Evolutionary conservation across 352 stramenopile genomes (phyloP), one percentile per base, ranked within the genome.

Genomic region (Globisporangium spiculum): DNA sequence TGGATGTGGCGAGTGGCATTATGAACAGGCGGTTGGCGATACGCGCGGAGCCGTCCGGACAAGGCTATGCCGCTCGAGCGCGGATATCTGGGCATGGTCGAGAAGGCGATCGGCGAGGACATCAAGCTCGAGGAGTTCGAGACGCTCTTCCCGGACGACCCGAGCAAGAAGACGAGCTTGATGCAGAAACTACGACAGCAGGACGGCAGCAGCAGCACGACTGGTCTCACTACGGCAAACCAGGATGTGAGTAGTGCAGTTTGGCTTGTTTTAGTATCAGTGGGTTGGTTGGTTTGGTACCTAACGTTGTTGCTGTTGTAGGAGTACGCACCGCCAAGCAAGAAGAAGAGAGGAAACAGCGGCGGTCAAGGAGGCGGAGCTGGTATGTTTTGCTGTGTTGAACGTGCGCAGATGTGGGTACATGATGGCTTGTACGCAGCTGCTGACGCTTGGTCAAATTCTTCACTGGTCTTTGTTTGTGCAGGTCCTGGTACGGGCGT

Each of bases 81-180:
- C 6, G 80, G 67, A 26, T 86, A 83, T 38, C 55, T 96, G 26
- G 52, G 63, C 2, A 70, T 87, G 38, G 78, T 92, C 32, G 85
- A 96, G 66, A 91, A 93, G 57, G 83, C 86, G 18, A 77, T 93
- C 57, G 71, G 62, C 2, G 86, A 96, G 60, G 81, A 93, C 58
- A 89, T 96, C 8, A 85, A 84, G 38, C 75, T 92, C 36, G 88
- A 96, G 22, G 88, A 96, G 67, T 89, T 96, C 53, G 86, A 93
- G 54, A 72, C 68, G n/a, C 74, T 93, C 52, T 94, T 96, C 60
- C 77, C 81, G 0, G 86, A 92, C 22, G 83, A 94, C 46, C 67
- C 75, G 9, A 78, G 58, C 54, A 91, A 91, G 69, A 91, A 91
- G 46, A 61, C 75, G 4, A 74, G 24, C 32, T 52, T 79, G 63